Conservation (phyloP, 352 stramenopile genomes). For the Globisporangium apiculatum region DNA sequence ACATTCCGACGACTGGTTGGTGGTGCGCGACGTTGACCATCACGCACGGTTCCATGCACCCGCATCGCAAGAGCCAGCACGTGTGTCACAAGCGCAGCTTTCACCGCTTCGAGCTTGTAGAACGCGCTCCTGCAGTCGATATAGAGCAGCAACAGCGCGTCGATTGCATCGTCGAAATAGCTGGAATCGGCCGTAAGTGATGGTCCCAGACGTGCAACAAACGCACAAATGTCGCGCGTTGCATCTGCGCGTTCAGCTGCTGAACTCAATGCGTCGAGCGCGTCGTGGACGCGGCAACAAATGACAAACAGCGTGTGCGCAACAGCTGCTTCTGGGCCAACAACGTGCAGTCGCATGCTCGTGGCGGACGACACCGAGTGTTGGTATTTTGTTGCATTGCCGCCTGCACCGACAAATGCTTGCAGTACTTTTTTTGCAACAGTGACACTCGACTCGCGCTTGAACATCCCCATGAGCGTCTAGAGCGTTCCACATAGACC, state of each 20-base stretch:
- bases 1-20: constrained; percentile 49
- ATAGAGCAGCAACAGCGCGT: constrained; percentile 82
- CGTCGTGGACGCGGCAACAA: constrained; percentile 77
- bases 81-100: constrained; percentile 42
- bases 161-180: constrained; percentile 51
- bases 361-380: constrained; percentile 8
- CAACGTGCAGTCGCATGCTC: constrained; percentile 50
- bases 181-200: constrained; percentile 9
- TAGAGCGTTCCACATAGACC: constrained; percentile 8
- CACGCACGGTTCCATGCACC: constrained; percentile 26
- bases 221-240: constrained; percentile 65
- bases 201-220: constrained; percentile 65
- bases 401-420: constrained; percentile 43
- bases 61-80: constrained; percentile 62
- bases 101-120: constrained; percentile 81
- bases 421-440: constrained; percentile 81
- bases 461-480: constrained; percentile 84
- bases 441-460: constrained; percentile 66
- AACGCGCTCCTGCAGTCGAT: constrained; percentile 84
- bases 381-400: constrained; percentile 1
- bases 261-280: constrained; percentile 74
- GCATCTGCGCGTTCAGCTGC: constrained; percentile 44
- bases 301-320: constrained; percentile 86
- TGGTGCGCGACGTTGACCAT: neutral
- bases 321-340: constrained; percentile 65